These are phyloP conservation scores for Ambispora gerdemannii DNA, from an alignment of 192 early-diverging fungal genomes.

Conservation along the genomic window DNA sequence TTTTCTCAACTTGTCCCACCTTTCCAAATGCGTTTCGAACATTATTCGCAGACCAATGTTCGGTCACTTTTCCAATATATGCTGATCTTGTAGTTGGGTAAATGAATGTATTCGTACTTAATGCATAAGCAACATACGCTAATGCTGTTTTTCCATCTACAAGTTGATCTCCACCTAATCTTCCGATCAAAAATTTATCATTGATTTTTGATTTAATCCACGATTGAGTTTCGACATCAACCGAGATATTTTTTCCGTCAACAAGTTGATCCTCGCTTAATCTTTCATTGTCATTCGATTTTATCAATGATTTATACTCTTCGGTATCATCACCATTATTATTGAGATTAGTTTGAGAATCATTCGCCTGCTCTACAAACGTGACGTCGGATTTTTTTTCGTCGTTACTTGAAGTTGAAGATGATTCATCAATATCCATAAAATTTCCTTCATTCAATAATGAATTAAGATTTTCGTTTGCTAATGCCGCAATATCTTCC, in stretches of 20 bases:
- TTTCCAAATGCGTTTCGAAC: conserved; percentile 69
- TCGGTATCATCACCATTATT: conserved; percentile 37
- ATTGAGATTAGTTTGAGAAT: too few relatives aligned
- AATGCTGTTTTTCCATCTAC: conserved; percentile 64
- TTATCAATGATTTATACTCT: not conserved
- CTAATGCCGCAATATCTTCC: conserved; percentile 44
- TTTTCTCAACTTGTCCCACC: conserved; percentile 64
- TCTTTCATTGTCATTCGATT: not conserved
- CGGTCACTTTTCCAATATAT: conserved; percentile 61
- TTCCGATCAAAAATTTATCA: not conserved
- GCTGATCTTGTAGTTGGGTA: conserved; percentile 67
- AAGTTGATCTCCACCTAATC: conserved; percentile 29
- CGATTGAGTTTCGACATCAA: not conserved
- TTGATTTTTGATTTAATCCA: not conserved
- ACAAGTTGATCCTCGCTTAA: not conserved
- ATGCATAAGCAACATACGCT: conserved; percentile 71
- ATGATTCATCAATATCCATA: conserved; percentile 29
- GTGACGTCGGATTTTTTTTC: conserved; percentile 15
- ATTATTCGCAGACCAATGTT: conserved; percentile 63
- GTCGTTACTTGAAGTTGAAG: conserved; percentile 2
- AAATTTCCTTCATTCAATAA: conserved; percentile 30
- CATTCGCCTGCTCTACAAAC: not conserved
- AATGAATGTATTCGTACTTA: conserved; percentile 80
- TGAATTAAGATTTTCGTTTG: conserved; percentile 37
- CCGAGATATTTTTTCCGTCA: not conserved